Percentiles rank a stretch among this genome's conserved stretches.
Evolutionary conservation across 345 rosid genomes (phyloP).

Genomic region (Acer campestre): DNA sequence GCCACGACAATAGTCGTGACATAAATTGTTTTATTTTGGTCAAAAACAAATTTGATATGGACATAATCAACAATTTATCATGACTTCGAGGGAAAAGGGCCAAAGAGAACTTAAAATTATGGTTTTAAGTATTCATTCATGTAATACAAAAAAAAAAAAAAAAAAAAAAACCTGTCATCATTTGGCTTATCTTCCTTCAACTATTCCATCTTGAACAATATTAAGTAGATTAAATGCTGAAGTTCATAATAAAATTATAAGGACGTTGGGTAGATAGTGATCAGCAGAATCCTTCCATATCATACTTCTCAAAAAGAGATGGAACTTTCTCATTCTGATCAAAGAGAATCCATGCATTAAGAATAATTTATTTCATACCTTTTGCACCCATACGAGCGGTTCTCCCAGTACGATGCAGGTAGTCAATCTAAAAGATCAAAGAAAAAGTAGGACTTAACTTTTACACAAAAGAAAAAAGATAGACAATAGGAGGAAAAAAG

Average conservation of each 20-base stretch:
- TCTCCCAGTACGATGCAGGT: conserved; percentile 96
- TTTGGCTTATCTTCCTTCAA: conserved; percentile 4
- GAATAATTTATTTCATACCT: conserved; percentile 47
- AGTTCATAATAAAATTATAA: not conserved
- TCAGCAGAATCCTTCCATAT: not conserved
- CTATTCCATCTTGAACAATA: not conserved
- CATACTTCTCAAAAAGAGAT: not conserved
- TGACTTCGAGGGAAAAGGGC: too few relatives aligned
- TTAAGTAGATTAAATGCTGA: not conserved
- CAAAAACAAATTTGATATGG: not conserved
- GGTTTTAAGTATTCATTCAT: not conserved
- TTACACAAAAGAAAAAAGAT: conserved; percentile 4
- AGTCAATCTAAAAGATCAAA: conserved; percentile 65
- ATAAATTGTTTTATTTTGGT: not conserved
- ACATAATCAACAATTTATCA: not conserved
- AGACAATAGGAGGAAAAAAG: conserved; percentile 3
- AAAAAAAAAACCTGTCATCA: not conserved
- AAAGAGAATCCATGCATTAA: conserved; percentile 2
- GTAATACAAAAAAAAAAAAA: not conserved
- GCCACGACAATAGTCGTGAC: not conserved
- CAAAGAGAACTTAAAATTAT: not conserved
- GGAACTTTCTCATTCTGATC: not conserved
- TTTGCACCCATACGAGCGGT: conserved; percentile 99
- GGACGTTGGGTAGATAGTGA: not conserved
- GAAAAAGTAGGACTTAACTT: conserved; percentile 7